These are phyloP conservation scores for Sugiyamaella boreocaroliniensis DNA, from an alignment of 805 yeast species.

Conservation along the genomic window DNA sequence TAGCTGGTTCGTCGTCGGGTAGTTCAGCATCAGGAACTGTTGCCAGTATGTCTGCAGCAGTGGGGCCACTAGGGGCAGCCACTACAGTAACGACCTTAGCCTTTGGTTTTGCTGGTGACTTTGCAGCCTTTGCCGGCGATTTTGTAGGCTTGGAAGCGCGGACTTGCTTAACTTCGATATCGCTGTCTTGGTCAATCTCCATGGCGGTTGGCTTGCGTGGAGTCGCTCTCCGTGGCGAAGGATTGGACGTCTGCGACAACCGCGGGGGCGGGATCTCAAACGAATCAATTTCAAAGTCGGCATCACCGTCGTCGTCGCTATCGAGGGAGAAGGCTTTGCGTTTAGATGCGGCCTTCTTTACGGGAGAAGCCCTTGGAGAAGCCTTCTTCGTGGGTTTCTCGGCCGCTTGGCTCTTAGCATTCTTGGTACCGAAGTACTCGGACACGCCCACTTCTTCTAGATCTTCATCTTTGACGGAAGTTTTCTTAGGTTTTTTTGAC, in stretches of 20 bases:
- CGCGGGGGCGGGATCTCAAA: neutral
- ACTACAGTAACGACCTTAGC: neutral
- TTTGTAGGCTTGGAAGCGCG: neutral
- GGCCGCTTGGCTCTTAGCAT: neutral
- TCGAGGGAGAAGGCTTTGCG: neutral
- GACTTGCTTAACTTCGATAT: neutral
- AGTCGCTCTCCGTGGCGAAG: neutral
- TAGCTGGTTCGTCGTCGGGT: constrained; percentile 41
- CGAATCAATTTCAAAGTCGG: neutral
- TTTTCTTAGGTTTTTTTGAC: neutral
- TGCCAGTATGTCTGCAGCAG: constrained; percentile 52
- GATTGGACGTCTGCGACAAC: neutral
- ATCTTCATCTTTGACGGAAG: neutral
- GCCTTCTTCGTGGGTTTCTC: no score
- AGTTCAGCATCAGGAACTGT: constrained; percentile 71
- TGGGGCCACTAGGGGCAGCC: neutral
- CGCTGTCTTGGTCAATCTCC: constrained; percentile 4
- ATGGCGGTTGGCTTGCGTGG: neutral
- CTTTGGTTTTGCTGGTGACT: neutral
- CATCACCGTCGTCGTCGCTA: constrained; percentile 6
- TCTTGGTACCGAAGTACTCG: constrained; percentile 10
- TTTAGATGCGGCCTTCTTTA: neutral
- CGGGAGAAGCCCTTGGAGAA: no score
- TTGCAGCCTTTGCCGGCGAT: neutral
- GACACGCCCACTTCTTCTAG: constrained; percentile 11